Conservation (phyloP, 2,329 filamentous ascomycete genomes). For the Talaromyces sp. region DNA sequence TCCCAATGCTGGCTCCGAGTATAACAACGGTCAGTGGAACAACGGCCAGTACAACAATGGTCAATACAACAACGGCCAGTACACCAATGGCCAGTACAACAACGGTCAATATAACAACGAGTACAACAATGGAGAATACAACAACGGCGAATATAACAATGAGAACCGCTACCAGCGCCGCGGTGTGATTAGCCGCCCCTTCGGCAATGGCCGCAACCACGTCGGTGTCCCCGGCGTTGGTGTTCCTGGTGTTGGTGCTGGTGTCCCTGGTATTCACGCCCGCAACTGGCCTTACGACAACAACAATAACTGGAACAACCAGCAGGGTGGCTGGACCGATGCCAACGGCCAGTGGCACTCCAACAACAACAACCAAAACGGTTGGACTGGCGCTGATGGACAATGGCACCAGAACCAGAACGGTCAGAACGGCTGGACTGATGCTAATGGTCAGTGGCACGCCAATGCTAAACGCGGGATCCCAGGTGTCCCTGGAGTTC, state of each 20-base stretch:
- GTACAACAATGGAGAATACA: slow-evolving; percentile 12
- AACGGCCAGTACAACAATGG: slow-evolving; percentile 15
- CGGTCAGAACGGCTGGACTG: slow-evolving; percentile 15
- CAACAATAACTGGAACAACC: slow-evolving; percentile 13
- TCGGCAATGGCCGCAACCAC: slow-evolving; percentile 5
- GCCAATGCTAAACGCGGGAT: slow-evolving; percentile 6
- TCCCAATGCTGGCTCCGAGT: slow-evolving; percentile 16
- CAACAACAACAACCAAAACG: slow-evolving; percentile 13
- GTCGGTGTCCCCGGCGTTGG: slow-evolving; percentile 7
- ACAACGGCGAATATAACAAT: slow-evolving; percentile 11
- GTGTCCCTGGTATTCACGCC: slow-evolving; percentile 6
- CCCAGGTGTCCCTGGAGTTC: not conserved
- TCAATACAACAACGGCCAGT: slow-evolving; percentile 5
- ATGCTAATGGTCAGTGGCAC: slow-evolving; percentile 18
- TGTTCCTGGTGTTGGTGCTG: slow-evolving; percentile 7
- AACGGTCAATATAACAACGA: slow-evolving; percentile 10
- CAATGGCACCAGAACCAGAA: slow-evolving; percentile 13
- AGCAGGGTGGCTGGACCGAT: slow-evolving; percentile 21
- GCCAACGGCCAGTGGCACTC: slow-evolving; percentile 20
- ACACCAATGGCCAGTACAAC: slow-evolving; percentile 10
- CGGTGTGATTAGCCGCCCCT: slow-evolving; percentile 2
- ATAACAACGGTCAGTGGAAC: slow-evolving; percentile 16
- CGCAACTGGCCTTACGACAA: slow-evolving; percentile 12
- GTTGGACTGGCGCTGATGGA: slow-evolving; percentile 16
- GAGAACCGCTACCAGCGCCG: slow-evolving; percentile 13